Percentiles rank a stretch among this genome's conserved stretches.
Conservation (phyloP, 2,329 filamentous ascomycete species). For the Drechslerella dactyloides region DNA sequence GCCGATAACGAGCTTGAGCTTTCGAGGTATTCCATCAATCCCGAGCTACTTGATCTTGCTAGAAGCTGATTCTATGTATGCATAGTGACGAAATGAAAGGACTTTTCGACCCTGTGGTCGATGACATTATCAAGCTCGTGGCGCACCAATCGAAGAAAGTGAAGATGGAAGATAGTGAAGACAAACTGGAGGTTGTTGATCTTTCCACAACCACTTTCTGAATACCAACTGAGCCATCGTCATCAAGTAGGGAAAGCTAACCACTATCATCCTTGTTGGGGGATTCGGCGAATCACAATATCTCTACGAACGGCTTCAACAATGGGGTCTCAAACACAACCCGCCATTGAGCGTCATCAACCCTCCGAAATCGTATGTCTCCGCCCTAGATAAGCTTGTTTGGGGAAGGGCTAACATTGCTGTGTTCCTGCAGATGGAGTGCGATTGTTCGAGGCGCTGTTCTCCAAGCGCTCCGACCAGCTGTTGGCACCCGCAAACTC, state of each 20-base stretch:
- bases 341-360: conserved; percentile 21
- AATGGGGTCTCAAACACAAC: conserved; percentile 8
- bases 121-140: conserved; percentile 43
- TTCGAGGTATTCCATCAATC: conserved; percentile 9
- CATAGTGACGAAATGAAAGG: conserved; percentile 38
- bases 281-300: conserved; percentile 32
- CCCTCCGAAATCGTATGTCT: conserved; percentile 31
- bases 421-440: conserved; percentile 15
- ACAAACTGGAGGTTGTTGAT: too few relatives aligned
- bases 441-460: conserved; percentile 32
- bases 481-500: conserved; percentile 15
- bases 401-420: neutral
- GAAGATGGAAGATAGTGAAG: conserved; percentile 3
- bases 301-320: conserved; percentile 12
- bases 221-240: too few relatives aligned
- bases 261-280: conserved; percentile 22
- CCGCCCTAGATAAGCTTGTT: neutral
- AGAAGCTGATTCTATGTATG: neutral
- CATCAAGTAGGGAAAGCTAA: conserved; percentile 24
- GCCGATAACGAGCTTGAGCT: conserved; percentile 26
- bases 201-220: too few relatives aligned
- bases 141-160: conserved; percentile 24
- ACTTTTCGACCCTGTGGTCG: conserved; percentile 49
- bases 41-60: neutral
- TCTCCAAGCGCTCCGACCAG: conserved; percentile 17